Conservation (phyloP, 129 eudicot species). For the Helianthus annuus region DNA sequence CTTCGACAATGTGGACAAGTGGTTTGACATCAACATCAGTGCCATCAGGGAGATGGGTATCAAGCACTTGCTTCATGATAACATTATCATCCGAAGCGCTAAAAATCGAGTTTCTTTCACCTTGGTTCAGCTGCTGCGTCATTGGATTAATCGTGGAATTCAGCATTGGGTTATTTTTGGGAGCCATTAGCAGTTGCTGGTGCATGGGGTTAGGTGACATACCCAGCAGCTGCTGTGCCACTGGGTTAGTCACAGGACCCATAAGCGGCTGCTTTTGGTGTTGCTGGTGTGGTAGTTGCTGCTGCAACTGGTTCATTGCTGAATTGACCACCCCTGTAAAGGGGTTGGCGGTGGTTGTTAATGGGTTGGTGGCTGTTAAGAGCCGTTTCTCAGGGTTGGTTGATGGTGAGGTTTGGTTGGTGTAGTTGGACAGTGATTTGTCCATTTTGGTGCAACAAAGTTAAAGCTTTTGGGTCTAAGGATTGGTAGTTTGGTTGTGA, state of each 20-base stretch:
- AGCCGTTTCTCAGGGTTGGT: constrained; percentile 34
- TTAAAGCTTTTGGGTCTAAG: neutral
- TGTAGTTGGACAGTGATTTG: constrained; percentile 32
- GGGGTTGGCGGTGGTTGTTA: constrained; percentile 23
- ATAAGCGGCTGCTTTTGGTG: constrained; percentile 2
- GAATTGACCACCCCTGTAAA: constrained; percentile 23
- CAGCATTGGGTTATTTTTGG: no score
- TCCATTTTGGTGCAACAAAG: neutral
- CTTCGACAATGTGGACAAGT: no score
- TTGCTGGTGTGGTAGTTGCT: constrained; percentile 20
- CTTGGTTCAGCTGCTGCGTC: no score
- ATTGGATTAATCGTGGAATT: no score
- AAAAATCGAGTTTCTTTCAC: no score
- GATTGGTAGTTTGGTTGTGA: constrained; percentile 21
- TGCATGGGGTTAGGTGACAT: constrained; percentile 30
- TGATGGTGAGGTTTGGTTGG: constrained; percentile 25
- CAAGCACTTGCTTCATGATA: no score
- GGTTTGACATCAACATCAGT: no score
- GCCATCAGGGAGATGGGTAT: no score
- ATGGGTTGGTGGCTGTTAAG: constrained; percentile 17
- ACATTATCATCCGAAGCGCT: no score
- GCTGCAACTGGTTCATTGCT: constrained; percentile 23
- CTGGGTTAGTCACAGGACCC: constrained; percentile 31
- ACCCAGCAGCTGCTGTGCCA: constrained; percentile 32
- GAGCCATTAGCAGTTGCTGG: constrained; percentile 6